Base-by-base conservation (phyloP, 2,329 filamentous ascomycete genomes). In the Cladosporium austrohemisphaericum region DNA sequence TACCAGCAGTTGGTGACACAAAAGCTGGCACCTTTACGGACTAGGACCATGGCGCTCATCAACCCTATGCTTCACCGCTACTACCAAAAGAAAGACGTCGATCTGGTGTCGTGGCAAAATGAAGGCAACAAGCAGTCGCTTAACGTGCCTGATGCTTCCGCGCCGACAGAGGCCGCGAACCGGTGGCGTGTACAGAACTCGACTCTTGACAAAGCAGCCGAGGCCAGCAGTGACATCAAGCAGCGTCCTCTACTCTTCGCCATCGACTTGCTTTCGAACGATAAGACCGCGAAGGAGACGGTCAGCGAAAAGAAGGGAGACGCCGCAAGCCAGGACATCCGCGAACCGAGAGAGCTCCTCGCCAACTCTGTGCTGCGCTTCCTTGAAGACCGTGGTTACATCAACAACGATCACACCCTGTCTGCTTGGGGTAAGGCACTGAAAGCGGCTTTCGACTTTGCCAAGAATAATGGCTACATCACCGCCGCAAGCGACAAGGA, bases 281-380 rank as follows among this genome's bases (percentile, higher is more conserved):
- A 77, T 2, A 78, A 84, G 1, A 92, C 94, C 62, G 80, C 80
- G 2, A 74, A 82, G 49, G 81, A 81, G 58, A 88, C 88, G 0
- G 76, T 88, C 44, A 74, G 79, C 31, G 43, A 25, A 46, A 51
- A 22, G 51, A 50, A 48, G 48, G 51, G 23, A 52, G 78, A 69
- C 62, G 65, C 11, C 65, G 79, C 7, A 80, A 77, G 52, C 80
- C 84, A n/a, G 80, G 85, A 55, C 16, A 14, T 41, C 23, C 22
- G 23, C n/a, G 77, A 55, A 22, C 51, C 55, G 2, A 51, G 85
- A 13, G 86, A 93, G 60, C 78, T 92, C 48, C 72, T 79, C 19
- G 73, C 89, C 14, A 88, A 95, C 60, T 81, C 85, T 5, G 78
- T 92, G 51, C 96, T 89, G 86, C 82, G 90, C 49, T 93, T 96